Evolutionary conservation across 805 yeast species (phyloP), one percentile per base, ranked within the genome.

Genomic region (Wickerhamomyces kurtzmanii): DNA sequence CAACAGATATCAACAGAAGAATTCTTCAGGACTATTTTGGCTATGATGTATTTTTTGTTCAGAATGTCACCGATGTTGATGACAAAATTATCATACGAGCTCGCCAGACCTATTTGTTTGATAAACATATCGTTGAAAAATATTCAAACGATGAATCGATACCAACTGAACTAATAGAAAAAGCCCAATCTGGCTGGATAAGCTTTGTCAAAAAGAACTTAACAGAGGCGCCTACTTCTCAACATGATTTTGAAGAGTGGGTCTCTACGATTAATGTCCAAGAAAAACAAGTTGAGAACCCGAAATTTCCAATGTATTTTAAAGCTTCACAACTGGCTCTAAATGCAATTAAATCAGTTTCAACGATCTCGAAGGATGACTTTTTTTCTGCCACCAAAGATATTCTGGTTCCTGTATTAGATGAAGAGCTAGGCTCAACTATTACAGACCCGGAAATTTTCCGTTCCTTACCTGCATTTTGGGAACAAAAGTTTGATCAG

Each of bases 61-160:
- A 91, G 59, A 91, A 91, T 50, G 96, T 91, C 33, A 91, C 98
- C n/a, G 98, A 91, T 54, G 86, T 91, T 35, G 98, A 91, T 54
- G 98, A 91, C 55, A 91, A 91, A 57, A 91, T 91, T 55, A 91
- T 91, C 44, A 59, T 91, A 23, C 80, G 96, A 34, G 97, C 96
- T 4, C 77, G 98, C 53, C 96, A 91, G 49, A 77, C 73, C 43
- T 76, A 77, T 52, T 59, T 91, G 19, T 87, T 81, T 46, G 80
- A 78, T 22, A 57, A 75, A 39, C n/a, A n/a, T n/a, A 81, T 70
- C 42, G 50, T 62, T 10, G 39, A 46, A 14, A 43, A 47, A 17
- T 43, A 57, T 24, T 39, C 46, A 8, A 30, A 29, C 12, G 43
- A 41, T 12, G 38, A 41, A 25, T 12, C 43, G 38, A 8, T 49